Evolutionary conservation across 2,329 filamentous ascomycete species (phyloP).

Genomic region (Seiridium cupressi): DNA sequence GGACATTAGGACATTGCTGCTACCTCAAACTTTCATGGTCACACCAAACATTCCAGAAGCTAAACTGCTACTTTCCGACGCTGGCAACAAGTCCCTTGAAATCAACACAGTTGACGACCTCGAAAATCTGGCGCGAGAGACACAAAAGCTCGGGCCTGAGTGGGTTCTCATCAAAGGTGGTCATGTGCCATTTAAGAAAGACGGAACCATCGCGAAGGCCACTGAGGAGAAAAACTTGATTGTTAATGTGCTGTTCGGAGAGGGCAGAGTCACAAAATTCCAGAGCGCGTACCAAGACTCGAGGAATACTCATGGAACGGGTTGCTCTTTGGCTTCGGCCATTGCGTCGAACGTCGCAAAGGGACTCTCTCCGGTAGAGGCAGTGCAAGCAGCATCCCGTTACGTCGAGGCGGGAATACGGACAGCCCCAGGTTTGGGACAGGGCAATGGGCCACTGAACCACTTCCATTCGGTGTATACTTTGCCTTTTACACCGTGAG

Average conservation of each 20-base stretch:
- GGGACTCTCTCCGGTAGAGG: conserved; percentile 52
- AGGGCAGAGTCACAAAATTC: conserved; percentile 56
- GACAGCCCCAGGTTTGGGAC: conserved; percentile 60
- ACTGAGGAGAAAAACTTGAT: conserved; percentile 64
- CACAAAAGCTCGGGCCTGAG: conserved; percentile 69
- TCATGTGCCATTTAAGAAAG: conserved; percentile 73
- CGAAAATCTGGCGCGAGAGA: conserved; percentile 62
- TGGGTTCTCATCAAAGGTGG: conserved; percentile 90
- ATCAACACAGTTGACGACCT: conserved; percentile 64
- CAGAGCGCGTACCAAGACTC: conserved; percentile 70
- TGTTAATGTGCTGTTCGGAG: conserved; percentile 70
- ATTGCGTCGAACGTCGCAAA: conserved; percentile 71
- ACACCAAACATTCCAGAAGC: conserved; percentile 81
- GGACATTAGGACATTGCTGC: conserved; percentile 56
- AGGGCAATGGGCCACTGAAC: conserved; percentile 71
- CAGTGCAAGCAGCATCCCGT: conserved; percentile 66
- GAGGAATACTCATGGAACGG: conserved; percentile 88
- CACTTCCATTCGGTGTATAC: conserved; percentile 73
- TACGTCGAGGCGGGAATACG: conserved; percentile 73
- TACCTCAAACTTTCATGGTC: conserved; percentile 66
- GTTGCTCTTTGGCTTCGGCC: conserved; percentile 86
- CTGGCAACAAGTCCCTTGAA: conserved; percentile 35
- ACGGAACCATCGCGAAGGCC: conserved; percentile 55
- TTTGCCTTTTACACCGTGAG: conserved; percentile 66
- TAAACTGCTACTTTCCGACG: conserved; percentile 57